Evolutionary conservation across 140 eudicot genomes (phyloP), one percentile per base, ranked within the genome.

Genomic region (Flaveria floridana): DNA sequence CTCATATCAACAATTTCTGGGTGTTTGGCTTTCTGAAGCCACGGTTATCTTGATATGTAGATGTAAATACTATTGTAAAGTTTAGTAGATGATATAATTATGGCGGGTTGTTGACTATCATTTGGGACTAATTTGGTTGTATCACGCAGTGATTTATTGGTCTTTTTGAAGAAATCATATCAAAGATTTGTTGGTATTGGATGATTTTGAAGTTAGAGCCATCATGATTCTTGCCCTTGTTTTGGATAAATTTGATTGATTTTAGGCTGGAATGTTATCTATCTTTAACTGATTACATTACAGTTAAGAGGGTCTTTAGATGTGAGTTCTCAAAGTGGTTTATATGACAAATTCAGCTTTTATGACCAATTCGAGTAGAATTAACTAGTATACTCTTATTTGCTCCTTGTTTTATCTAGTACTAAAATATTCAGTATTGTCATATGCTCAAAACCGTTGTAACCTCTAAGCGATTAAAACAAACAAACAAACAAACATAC

Each of bases 31-130:
- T 30, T 30, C 37, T 3, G 37, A 30, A 30, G 34, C 37, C 37
- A 3, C 6, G 37, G 37, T 30, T 75, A 42, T 37, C 39, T 65
- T 50, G 58, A 52, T 72, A 44, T 72, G 63, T 65, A 41, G 53
- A 50, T 78, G 41, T 72, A 55, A 64, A 63, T 71, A 37, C 30
- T 64, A 2, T 44, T 34, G 41, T 34, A 34, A 34, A 6, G 41
- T 34, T 6, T 34, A 34, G 41, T 6, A 34, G 41, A 34, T 0
- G 41, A 34, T 6, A 34, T 34, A 34, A 34, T 34, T 34, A 1
- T 65, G 64, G 56, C 39, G 68, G 42, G 21, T 21, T 56, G 57
- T 48, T 75, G 73, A 53, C 68, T 61, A 64, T 30, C 37, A 30
- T 3, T 18, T 16, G 18, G 48, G 64, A 37, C 51, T 70, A 19